Percentiles rank a stretch among this genome's conserved stretches.
Evolutionary conservation across 1,284 basidiomycete genomes (phyloP).

Genomic region (Rhodotorula sp.): DNA sequence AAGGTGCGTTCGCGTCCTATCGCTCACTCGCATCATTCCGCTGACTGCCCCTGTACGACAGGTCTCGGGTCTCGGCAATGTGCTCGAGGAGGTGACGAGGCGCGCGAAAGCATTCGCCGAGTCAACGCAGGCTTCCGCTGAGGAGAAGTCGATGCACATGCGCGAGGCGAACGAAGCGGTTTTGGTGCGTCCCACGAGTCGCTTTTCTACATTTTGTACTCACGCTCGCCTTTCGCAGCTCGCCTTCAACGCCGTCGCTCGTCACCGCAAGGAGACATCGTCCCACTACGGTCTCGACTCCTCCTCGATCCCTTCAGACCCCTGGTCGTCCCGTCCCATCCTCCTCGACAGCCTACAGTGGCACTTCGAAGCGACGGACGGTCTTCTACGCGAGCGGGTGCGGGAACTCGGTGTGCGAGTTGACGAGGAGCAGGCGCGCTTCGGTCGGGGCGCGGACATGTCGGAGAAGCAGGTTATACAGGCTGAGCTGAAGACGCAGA

Average conservation of each 20-base stretch:
- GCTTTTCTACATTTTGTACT: background rate
- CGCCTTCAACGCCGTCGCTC: slow-evolving; percentile 66
- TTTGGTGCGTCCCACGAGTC: slow-evolving; percentile 55
- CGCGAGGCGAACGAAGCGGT: slow-evolving; percentile 71
- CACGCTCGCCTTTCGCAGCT: slow-evolving; percentile 53
- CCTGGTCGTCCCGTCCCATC: slow-evolving; percentile 75
- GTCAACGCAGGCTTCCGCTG: slow-evolving; percentile 34
- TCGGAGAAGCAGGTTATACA: slow-evolving; percentile 44
- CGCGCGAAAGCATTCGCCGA: slow-evolving; percentile 41
- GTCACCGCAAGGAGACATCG: slow-evolving; percentile 68
- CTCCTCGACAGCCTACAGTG: slow-evolving; percentile 68
- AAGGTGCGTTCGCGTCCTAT: slow-evolving; percentile 53
- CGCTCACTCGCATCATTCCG: background rate
- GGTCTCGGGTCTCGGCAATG: slow-evolving; percentile 44
- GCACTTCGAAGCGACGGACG: slow-evolving; percentile 67
- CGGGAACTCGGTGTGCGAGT: slow-evolving; percentile 53
- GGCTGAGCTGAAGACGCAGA: slow-evolving; percentile 48
- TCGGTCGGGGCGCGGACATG: slow-evolving; percentile 31
- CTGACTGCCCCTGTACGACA: background rate
- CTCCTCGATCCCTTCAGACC: slow-evolving; percentile 57
- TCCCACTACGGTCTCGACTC: slow-evolving; percentile 70
- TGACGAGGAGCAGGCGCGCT: slow-evolving; percentile 46
- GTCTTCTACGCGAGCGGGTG: slow-evolving; percentile 53
- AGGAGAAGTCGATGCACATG: slow-evolving; percentile 53
- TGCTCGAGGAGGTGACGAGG: slow-evolving; percentile 48